A percentile compares a stretch with the other conserved stretches of the same genome.
Conservation (phyloP, 495 filamentous ascomycete species). For the Xylaria intraflava region DNA sequence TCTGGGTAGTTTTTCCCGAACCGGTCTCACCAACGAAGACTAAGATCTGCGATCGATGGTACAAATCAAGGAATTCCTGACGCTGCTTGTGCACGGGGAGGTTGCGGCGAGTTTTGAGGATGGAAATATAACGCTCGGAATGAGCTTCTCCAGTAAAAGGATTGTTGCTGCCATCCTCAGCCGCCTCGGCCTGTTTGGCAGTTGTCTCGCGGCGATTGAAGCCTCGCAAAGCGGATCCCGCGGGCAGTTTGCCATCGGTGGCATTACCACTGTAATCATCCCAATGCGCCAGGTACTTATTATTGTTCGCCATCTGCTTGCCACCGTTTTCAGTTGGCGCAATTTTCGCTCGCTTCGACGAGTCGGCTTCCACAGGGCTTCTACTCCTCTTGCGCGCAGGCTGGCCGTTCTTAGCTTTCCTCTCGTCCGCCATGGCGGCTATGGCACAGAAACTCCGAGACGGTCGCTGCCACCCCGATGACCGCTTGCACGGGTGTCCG, state of each 20-base stretch:
- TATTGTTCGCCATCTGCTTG: slow-evolving; percentile 41
- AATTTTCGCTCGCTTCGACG: slow-evolving; percentile 29
- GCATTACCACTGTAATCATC: slow-evolving; percentile 46
- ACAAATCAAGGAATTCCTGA: slow-evolving; percentile 87
- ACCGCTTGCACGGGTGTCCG: background rate
- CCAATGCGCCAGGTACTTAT: slow-evolving; percentile 90
- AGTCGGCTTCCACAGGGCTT: slow-evolving; percentile 12
- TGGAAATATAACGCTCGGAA: slow-evolving; percentile 79
- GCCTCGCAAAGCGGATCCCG: slow-evolving; percentile 48
- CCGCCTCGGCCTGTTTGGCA: slow-evolving; percentile 59
- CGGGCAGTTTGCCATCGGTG: slow-evolving; percentile 32
- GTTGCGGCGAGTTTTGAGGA: slow-evolving; percentile 73
- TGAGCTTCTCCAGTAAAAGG: slow-evolving; percentile 72
- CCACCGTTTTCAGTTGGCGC: slow-evolving; percentile 28
- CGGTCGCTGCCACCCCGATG: background rate
- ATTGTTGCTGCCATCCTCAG: slow-evolving; percentile 78
- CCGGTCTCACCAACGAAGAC: slow-evolving; percentile 99
- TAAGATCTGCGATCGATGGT: slow-evolving; percentile 87
- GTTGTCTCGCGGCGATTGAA: slow-evolving; percentile 80
- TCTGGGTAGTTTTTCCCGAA: slow-evolving; percentile 98
- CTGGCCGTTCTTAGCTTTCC: slow-evolving; percentile 9
- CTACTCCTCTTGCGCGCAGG: slow-evolving; percentile 19
- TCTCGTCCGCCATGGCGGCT: slow-evolving; percentile 9
- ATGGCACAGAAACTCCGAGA: background rate
- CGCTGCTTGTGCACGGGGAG: slow-evolving; percentile 87